These are phyloP conservation scores for Aspergillus sp. DNA, from an alignment of 2,329 filamentous ascomycete genomes.

Conservation along the genomic window DNA sequence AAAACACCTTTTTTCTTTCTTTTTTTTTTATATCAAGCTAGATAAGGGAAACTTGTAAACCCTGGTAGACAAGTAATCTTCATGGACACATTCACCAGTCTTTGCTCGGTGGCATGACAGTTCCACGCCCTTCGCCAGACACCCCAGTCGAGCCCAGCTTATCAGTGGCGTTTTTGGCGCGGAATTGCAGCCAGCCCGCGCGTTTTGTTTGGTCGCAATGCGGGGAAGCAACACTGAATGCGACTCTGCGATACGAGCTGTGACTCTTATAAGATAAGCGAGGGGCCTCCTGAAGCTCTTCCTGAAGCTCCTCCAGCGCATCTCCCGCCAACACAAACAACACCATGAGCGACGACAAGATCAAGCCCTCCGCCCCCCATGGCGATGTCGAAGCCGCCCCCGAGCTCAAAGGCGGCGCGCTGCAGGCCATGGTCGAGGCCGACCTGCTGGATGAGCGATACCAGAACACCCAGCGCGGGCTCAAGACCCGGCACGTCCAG, in stretches of 20 bases:
- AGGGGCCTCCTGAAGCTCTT: neutral
- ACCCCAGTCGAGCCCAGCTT: neutral
- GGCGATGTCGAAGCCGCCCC: slow-evolving; percentile 6
- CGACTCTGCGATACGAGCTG: neutral
- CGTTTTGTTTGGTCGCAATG: neutral
- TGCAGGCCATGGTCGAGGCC: slow-evolving; percentile 38
- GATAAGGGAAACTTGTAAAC: no score
- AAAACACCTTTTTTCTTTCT: no score
- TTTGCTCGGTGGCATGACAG: neutral
- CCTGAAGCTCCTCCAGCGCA: neutral
- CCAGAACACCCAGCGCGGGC: slow-evolving; percentile 39
- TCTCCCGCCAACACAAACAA: no score
- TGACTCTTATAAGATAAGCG: neutral
- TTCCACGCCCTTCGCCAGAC: neutral
- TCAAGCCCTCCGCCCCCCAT: neutral
- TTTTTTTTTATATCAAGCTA: no score
- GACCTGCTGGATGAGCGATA: slow-evolving; percentile 44
- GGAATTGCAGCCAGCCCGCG: neutral
- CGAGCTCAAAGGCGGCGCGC: slow-evolving; percentile 19
- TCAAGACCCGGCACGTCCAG: slow-evolving; percentile 45
- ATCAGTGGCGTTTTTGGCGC: neutral
- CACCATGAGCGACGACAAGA: slow-evolving; percentile 8
- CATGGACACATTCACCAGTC: neutral
- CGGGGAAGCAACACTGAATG: neutral
- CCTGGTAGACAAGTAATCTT: no score